Evolutionary conservation across 225 moss, liverwort and hornwort species (phyloP).

Genomic region (Bryum argenteum): DNA sequence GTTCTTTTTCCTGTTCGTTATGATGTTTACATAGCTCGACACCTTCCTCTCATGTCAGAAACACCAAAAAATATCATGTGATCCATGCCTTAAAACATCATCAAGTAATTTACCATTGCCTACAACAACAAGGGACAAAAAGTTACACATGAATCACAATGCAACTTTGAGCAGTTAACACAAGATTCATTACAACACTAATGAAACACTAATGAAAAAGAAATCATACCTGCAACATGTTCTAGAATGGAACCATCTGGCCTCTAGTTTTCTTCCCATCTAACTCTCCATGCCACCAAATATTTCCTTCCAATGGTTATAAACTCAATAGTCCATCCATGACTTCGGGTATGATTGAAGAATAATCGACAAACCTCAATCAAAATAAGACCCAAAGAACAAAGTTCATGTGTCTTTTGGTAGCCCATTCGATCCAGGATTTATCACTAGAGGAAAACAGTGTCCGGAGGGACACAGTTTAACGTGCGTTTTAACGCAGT

Average conservation of each 20-base stretch:
- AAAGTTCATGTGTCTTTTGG: not conserved
- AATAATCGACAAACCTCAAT: not conserved
- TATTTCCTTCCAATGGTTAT: not conserved
- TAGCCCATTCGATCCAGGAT: not conserved
- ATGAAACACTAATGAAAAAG: no score
- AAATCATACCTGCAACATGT: not conserved
- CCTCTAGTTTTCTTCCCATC: not conserved
- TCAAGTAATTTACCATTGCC: not conserved
- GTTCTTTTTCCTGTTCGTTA: not conserved
- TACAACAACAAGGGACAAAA: not conserved
- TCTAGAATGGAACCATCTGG: not conserved
- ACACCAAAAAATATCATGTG: constrained; percentile 8
- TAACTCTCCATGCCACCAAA: not conserved
- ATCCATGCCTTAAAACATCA: not conserved
- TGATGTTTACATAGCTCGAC: not conserved
- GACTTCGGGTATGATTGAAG: not conserved
- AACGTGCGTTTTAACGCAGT: no score
- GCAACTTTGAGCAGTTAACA: no score
- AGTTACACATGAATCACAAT: no score
- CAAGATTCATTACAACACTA: no score
- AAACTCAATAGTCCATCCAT: not conserved
- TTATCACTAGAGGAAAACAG: no score
- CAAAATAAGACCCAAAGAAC: not conserved
- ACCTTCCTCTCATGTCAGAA: not conserved
- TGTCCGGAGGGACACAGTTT: no score